These are phyloP conservation scores for Aureobasidium sp. DNA, from an alignment of 2,329 filamentous ascomycete genomes.

Conservation along the genomic window DNA sequence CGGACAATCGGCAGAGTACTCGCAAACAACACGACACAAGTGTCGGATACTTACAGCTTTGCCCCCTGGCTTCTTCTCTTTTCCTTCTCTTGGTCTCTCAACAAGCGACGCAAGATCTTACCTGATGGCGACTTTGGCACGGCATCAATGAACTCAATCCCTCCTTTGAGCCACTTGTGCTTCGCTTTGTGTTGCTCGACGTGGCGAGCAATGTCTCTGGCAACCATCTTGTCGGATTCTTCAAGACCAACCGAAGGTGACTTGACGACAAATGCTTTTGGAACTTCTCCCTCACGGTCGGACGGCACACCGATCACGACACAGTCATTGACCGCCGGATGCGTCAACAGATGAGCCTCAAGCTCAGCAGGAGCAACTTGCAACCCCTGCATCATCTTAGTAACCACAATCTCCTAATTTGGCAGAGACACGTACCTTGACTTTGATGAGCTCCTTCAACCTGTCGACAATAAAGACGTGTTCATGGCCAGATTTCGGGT, in stretches of 20 bases:
- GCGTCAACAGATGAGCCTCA: conserved; percentile 69
- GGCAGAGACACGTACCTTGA: conserved; percentile 50
- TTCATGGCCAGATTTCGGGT: conserved; percentile 57
- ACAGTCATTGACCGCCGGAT: conserved; percentile 68
- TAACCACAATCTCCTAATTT: background rate
- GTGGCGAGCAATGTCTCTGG: conserved; percentile 48
- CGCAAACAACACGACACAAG: background rate
- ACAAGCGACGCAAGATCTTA: conserved; percentile 53
- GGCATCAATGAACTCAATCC: conserved; percentile 50
- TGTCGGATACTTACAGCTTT: conserved; percentile 18
- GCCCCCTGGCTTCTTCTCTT: conserved; percentile 32
- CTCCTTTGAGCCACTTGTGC: conserved; percentile 57
- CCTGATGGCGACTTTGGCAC: conserved; percentile 50
- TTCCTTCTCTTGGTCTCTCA: conserved; percentile 67
- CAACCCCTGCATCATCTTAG: conserved; percentile 41
- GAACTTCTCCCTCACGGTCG: conserved; percentile 53
- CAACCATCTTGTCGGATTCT: conserved; percentile 44
- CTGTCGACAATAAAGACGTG: conserved; percentile 82
- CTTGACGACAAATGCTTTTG: conserved; percentile 59
- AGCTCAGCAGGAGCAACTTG: conserved; percentile 82
- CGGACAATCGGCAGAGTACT: background rate
- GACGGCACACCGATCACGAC: conserved; percentile 70
- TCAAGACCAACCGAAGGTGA: conserved; percentile 46
- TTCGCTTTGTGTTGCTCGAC: conserved; percentile 55
- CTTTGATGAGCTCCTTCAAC: conserved; percentile 71